phyloP scores from a whole-genome alignment of 2,329 filamentous ascomycete genomes.

The Fusarium aywerte region DNA sequence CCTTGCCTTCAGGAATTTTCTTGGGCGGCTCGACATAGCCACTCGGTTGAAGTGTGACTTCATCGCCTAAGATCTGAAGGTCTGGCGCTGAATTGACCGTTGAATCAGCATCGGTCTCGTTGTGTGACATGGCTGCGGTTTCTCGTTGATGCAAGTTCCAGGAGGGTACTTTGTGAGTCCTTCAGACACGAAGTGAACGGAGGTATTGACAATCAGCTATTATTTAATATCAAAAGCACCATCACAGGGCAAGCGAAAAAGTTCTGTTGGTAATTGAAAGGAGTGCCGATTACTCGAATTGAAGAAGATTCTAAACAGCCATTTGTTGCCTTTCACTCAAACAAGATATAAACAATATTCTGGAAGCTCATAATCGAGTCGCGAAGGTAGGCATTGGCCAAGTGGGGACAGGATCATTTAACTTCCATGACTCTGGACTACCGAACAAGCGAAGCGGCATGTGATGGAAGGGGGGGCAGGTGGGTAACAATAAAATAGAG shows the following conservation, averaged over 20 bases:
- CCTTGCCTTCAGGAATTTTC: slow-evolving; percentile 63
- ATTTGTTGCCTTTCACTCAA: slow-evolving; percentile 20
- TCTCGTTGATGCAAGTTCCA: background rate
- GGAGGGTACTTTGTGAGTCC: background rate
- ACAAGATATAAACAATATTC: background rate
- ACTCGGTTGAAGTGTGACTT: slow-evolving; percentile 79
- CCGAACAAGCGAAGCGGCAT: slow-evolving; percentile 44
- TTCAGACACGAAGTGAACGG: slow-evolving; percentile 11
- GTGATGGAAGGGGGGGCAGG: slow-evolving; percentile 43
- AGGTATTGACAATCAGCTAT: slow-evolving; percentile 32
- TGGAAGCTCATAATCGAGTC: slow-evolving; percentile 23
- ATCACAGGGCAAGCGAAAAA: slow-evolving; percentile 31
- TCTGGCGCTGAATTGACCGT: slow-evolving; percentile 70
- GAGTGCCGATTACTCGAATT: slow-evolving; percentile 9
- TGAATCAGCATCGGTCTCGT: slow-evolving; percentile 47
- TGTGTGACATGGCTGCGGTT: slow-evolving; percentile 46
- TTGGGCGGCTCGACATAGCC: slow-evolving; percentile 67
- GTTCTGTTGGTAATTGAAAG: slow-evolving; percentile 8
- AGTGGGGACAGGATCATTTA: slow-evolving; percentile 38
- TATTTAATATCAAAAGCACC: slow-evolving; percentile 32
- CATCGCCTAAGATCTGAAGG: slow-evolving; percentile 78
- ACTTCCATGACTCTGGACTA: slow-evolving; percentile 3
- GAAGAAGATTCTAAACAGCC: slow-evolving; percentile 14
- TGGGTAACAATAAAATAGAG: no score
- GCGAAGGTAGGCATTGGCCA: slow-evolving; percentile 37